phyloP scores from a whole-genome alignment of 352 stramenopile species.

The Pythium folliculosum region DNA sequence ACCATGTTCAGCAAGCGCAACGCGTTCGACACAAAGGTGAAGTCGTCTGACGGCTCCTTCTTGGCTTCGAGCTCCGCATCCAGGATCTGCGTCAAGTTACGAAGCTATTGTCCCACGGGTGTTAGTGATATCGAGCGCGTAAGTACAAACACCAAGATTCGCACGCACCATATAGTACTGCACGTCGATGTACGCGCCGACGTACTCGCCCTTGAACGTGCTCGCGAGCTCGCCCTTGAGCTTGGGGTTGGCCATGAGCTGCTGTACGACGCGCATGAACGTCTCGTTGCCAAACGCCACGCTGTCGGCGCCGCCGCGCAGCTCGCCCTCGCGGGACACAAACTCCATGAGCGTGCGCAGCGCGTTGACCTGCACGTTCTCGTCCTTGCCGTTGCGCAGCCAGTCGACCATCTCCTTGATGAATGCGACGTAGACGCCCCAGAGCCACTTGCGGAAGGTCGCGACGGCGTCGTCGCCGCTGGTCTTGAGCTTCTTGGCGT shows the following conservation, averaged over 20 bases:
- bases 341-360: slow-evolving; percentile 91
- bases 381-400: slow-evolving; percentile 48
- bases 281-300: slow-evolving; percentile 82
- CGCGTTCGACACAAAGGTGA: slow-evolving; percentile 67
- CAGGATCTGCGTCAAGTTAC: slow-evolving; percentile 35
- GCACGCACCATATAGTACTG: slow-evolving; percentile 82
- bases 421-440: slow-evolving; percentile 77
- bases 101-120: slow-evolving; percentile 7
- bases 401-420: slow-evolving; percentile 84
- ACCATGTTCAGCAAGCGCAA: slow-evolving; percentile 70
- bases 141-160: neutral
- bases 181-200: slow-evolving; percentile 81
- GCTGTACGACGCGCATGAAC: slow-evolving; percentile 74
- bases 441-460: slow-evolving; percentile 85
- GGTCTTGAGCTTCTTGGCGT: slow-evolving; percentile 53
- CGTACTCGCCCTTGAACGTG: slow-evolving; percentile 87
- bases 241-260: slow-evolving; percentile 63
- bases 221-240: slow-evolving; percentile 81
- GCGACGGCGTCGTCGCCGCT: slow-evolving; percentile 58
- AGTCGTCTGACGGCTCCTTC: slow-evolving; percentile 35
- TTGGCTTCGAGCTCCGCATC: slow-evolving; percentile 38
- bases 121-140: neutral
- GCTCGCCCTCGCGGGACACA: slow-evolving; percentile 70
- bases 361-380: slow-evolving; percentile 76
- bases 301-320: slow-evolving; percentile 31